Evolutionary conservation across 2,329 filamentous ascomycete species (phyloP), one percentile per base, ranked within the genome.

Genomic region (Apiospora arundinis): DNA sequence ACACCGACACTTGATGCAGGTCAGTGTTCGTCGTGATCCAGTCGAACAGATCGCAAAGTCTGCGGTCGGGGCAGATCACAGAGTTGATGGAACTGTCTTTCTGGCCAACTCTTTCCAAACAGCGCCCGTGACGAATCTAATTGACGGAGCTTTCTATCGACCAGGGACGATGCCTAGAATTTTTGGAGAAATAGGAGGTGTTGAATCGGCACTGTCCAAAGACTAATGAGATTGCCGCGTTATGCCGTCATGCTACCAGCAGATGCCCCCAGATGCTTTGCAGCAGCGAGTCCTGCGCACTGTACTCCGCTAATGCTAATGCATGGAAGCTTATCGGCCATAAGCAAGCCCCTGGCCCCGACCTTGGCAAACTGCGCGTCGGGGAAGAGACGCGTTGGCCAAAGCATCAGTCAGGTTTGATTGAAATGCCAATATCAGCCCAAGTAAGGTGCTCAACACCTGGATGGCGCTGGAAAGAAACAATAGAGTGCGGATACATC

Each of bases 11-110:
- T 40, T 23, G 56, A 63, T 63, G 28, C 56, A 63, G 40, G 8
- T 40, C 32, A 23, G 56, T 32, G 16, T 18, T 63, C 32, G 56
- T 63, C 56, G 56, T 37, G 40, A 40, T 40, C 18, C 56, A 63
- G 9, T 63, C 56, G n/a, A 32, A 32, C 32, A 32, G 56, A 23
- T 63, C 28, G 9, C 32, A 63, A 21, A 63, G n/a, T 63, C 56
- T 63, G 56, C 56, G 37, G 56, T 63, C 56, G 56, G 56, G 56
- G 56, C 56, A 63, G 56, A 63, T 63, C 42, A 63, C 32, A 40
- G 56, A 63, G 56, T 63, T 63, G 56, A n/a, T 63, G 21, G 49
- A n/a, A 63, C 28, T 63, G 56, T 40, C 56, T 63, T 63, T 63
- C 56, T 63, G 56, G 56, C 56, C 32, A 63, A n/a, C 56, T 40